Conservation (phyloP, 768 basidiomycete species). For the Lactarius sp. region DNA sequence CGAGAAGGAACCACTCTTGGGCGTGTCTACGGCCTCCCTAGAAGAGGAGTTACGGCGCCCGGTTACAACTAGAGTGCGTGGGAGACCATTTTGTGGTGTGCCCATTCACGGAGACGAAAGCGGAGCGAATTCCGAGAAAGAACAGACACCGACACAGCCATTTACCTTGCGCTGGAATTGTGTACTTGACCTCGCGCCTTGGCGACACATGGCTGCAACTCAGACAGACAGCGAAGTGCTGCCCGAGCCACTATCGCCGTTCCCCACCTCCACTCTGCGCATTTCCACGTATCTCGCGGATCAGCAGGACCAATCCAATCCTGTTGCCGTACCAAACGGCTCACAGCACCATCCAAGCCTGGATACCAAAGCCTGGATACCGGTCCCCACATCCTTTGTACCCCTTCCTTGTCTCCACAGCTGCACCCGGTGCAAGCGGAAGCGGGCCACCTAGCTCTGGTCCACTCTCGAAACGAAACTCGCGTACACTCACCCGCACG, state of each 20-base stretch:
- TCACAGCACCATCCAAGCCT: slow-evolving; percentile 36
- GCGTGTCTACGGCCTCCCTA: too few relatives aligned
- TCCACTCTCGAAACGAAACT: slow-evolving; percentile 12
- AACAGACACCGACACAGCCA: slow-evolving; percentile 68
- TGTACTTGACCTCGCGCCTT: slow-evolving; percentile 65
- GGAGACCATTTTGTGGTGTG: slow-evolving; percentile 52
- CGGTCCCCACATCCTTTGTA: slow-evolving; percentile 30
- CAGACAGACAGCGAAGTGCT: slow-evolving; percentile 29
- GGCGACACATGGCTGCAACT: slow-evolving; percentile 21
- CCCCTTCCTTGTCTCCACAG: slow-evolving; percentile 31
- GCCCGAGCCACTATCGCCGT: slow-evolving; percentile 77
- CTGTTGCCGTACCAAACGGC: slow-evolving; percentile 51
- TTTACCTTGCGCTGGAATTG: slow-evolving; percentile 92
- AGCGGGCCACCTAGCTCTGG: neutral
- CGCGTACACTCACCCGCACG: slow-evolving; percentile 18
- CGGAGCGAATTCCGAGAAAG: neutral
- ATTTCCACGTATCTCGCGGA: slow-evolving; percentile 23
- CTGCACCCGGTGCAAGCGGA: slow-evolving; percentile 30
- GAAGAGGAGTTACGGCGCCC: slow-evolving; percentile 15
- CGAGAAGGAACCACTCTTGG: too few relatives aligned
- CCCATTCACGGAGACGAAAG: neutral
- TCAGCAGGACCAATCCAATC: slow-evolving; percentile 3
- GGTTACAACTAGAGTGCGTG: slow-evolving; percentile 60
- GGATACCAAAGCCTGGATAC: neutral
- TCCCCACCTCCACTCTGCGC: slow-evolving; percentile 39